Evolutionary conservation across 2,329 filamentous ascomycete genomes (phyloP).

Genomic region (Aspergillus luchuensis): DNA sequence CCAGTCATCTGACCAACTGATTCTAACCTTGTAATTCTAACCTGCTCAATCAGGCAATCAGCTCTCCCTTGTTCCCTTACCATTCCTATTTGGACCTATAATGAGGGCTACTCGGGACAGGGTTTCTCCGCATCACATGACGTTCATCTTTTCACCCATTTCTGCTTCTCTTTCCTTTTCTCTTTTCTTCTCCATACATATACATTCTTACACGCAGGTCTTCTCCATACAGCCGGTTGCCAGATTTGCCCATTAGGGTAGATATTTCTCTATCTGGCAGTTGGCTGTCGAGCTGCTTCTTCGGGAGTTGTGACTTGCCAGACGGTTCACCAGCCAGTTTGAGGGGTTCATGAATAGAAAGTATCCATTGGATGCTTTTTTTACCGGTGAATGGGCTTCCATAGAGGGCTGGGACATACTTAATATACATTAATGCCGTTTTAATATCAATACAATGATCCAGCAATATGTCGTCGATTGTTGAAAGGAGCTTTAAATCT

Average conservation of each 20-base stretch:
- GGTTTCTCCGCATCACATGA: conserved; percentile 16
- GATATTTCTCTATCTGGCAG: conserved; percentile 22
- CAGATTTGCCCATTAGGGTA: conserved; percentile 9
- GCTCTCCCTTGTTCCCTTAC: background rate
- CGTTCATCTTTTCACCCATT: background rate
- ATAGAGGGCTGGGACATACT: conserved; percentile 49
- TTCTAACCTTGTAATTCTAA: no score
- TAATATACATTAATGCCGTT: background rate
- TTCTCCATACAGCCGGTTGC: conserved; percentile 31
- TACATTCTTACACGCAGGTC: conserved; percentile 33
- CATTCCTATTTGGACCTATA: background rate
- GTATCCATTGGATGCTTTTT: conserved; percentile 12
- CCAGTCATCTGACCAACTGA: background rate
- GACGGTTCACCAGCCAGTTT: conserved; percentile 48
- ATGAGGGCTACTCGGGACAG: background rate
- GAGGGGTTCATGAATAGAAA: conserved; percentile 46
- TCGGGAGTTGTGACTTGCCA: conserved; percentile 38
- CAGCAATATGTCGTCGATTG: background rate
- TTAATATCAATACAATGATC: no score
- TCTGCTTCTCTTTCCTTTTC: conserved; percentile 17
- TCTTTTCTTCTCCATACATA: conserved; percentile 18
- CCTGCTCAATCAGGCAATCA: background rate
- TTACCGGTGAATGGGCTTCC: conserved; percentile 45
- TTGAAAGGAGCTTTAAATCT: background rate
- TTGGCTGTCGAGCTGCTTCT: conserved; percentile 29